A percentile compares a stretch with the other conserved stretches of the same genome.
phyloP scores from a whole-genome alignment of 768 basidiomycete genomes.

The Pluteus cervinus region DNA sequence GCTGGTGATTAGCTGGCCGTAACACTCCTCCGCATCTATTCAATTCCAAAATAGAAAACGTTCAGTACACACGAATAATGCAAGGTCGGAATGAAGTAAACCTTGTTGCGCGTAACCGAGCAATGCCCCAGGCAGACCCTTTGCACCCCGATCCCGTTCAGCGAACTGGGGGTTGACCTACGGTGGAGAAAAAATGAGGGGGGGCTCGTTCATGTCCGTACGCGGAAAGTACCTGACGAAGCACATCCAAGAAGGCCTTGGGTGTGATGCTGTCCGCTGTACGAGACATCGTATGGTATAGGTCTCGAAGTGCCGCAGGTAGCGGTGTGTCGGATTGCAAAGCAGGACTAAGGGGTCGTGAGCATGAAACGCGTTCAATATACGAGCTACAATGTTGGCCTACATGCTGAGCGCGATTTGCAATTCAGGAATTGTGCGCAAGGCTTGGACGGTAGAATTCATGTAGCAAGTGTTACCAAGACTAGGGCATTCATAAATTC shows the following conservation, averaged over 20 bases:
- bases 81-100: conserved; percentile 23
- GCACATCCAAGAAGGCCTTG: conserved; percentile 51
- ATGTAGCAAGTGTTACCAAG: conserved; percentile 97
- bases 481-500: conserved; percentile 21
- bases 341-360: conserved; percentile 20
- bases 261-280: conserved; percentile 79
- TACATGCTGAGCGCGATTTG: conserved; percentile 62
- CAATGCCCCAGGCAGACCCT: conserved; percentile 28
- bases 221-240: conserved; percentile 46
- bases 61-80: conserved; percentile 63
- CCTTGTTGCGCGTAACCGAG: conserved; percentile 78
- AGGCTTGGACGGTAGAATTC: conserved; percentile 92
- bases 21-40: conserved; percentile 88
- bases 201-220: background rate
- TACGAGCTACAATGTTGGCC: conserved; percentile 14
- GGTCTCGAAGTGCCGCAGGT: conserved; percentile 52
- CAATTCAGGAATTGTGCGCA: conserved; percentile 88
- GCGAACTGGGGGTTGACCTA: conserved; percentile 86
- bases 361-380: background rate
- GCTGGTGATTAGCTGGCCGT: conserved; percentile 64
- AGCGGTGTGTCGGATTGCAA: conserved; percentile 35
- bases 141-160: conserved; percentile 49
- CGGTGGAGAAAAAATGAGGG: background rate
- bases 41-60: conserved; percentile 45
- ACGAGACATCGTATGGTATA: conserved; percentile 67